A percentile compares a stretch with the other conserved stretches of the same genome.
Conservation (phyloP, 2,329 filamentous ascomycete species). For the Aspergillus sp. region DNA sequence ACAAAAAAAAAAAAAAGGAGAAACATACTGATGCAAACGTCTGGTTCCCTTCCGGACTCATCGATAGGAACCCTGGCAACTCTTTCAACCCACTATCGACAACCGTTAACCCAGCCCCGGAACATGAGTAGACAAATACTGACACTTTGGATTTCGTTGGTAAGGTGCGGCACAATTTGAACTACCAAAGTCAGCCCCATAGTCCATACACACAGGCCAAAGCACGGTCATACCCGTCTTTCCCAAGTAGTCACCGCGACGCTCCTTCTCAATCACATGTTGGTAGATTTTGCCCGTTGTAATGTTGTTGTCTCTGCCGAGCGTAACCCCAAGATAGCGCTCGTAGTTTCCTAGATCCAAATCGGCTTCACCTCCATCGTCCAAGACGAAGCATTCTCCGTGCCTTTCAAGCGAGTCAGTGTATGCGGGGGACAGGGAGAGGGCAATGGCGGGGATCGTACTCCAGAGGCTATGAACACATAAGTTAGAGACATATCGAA, state of each 20-base stretch:
- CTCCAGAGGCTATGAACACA: constrained; percentile 14
- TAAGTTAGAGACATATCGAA: background rate
- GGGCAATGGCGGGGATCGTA: constrained; percentile 7
- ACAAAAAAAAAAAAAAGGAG: background rate
- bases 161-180: constrained; percentile 90
- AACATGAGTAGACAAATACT: background rate
- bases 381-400: constrained; percentile 12
- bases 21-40: constrained; percentile 81
- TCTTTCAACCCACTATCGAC: constrained; percentile 69
- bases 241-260: constrained; percentile 77
- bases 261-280: constrained; percentile 76
- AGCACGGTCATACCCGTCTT: constrained; percentile 52
- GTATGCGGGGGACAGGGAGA: background rate
- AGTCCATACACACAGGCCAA: background rate
- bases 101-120: background rate
- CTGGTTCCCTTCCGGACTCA: constrained; percentile 75
- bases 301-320: constrained; percentile 89
- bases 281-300: constrained; percentile 97
- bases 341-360: constrained; percentile 76
- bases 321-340: constrained; percentile 76
- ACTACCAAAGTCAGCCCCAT: constrained; percentile 43
- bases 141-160: constrained; percentile 78
- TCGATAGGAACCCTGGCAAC: constrained; percentile 86
- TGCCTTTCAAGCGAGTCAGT: constrained; percentile 17
- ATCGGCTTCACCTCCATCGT: constrained; percentile 68